Evolutionary conservation across 441 rosid species (phyloP).

Genomic region (Biscutella laevigata): DNA sequence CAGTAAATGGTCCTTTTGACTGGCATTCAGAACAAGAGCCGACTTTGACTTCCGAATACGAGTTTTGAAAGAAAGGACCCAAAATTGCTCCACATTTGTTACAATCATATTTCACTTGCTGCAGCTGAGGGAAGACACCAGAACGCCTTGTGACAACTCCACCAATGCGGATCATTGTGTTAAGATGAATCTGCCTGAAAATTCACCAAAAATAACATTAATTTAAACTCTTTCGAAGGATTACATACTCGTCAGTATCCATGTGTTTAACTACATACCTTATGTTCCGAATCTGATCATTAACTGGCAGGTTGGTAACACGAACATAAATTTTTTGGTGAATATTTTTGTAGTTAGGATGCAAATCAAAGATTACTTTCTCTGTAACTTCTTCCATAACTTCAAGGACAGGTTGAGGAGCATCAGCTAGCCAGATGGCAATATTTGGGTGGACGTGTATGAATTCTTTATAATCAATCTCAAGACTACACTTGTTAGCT

Average conservation of each 20-base stretch:
- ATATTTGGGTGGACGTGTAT: constrained; percentile 87
- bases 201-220: constrained; percentile 7
- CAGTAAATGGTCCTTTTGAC: constrained; percentile 93
- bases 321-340: constrained; percentile 85
- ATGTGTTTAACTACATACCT: constrained; percentile 36
- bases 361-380: constrained; percentile 73
- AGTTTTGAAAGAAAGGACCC: constrained; percentile 94
- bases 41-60: constrained; percentile 95
- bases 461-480: constrained; percentile 86
- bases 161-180: constrained; percentile 96
- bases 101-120: constrained; percentile 96
- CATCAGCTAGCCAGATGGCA: constrained; percentile 98
- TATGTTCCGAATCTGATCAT: constrained; percentile 92
- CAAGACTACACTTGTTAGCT: constrained; percentile 91
- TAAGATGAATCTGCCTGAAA: constrained; percentile 88
- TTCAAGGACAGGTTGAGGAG: constrained; percentile 93
- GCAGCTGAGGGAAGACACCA: constrained; percentile 96
- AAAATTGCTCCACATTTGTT: constrained; percentile 84
- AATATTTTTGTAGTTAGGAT: constrained; percentile 80
- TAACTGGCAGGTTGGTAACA: constrained; percentile 76
- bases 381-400: constrained; percentile 90
- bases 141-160: constrained; percentile 97
- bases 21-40: constrained; percentile 99
- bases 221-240: not conserved
- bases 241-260: not conserved